These are phyloP conservation scores for Xylariaceae sp. DNA, from an alignment of 2,329 filamentous ascomycete species.

Conservation along the genomic window DNA sequence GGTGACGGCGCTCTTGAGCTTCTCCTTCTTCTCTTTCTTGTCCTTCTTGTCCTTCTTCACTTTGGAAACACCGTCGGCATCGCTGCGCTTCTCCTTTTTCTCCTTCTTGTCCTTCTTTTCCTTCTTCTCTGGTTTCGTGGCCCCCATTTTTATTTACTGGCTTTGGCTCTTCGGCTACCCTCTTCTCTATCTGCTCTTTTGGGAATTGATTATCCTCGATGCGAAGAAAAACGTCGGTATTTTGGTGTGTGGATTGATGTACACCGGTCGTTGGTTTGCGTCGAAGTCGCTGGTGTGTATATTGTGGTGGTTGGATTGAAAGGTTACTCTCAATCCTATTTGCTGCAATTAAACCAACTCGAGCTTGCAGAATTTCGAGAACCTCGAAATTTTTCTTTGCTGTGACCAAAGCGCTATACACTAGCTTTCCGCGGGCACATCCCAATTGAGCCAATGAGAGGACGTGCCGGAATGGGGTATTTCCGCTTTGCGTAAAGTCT, in stretches of 20 bases:
- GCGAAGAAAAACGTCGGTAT: too few species aligned
- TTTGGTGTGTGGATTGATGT: too few species aligned
- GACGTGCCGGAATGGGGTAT: slow-evolving; percentile 15
- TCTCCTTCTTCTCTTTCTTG: slow-evolving; percentile 73
- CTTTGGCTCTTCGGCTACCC: background rate
- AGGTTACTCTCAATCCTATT: too few species aligned
- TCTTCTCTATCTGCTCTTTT: background rate
- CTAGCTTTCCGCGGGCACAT: slow-evolving; percentile 26
- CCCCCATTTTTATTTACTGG: slow-evolving; percentile 36
- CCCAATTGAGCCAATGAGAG: slow-evolving; percentile 33
- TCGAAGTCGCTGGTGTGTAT: too few species aligned
- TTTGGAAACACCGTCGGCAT: slow-evolving; percentile 61
- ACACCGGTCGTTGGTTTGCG: too few species aligned
- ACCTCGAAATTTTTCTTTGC: slow-evolving; percentile 38
- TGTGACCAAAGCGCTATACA: slow-evolving; percentile 30
- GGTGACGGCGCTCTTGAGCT: slow-evolving; percentile 65
- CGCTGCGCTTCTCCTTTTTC: slow-evolving; percentile 62
- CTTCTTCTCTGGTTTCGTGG: slow-evolving; percentile 47
- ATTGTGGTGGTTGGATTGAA: background rate
- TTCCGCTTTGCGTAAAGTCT: slow-evolving; percentile 28
- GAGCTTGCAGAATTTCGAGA: slow-evolving; percentile 16
- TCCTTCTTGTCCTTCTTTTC: slow-evolving; percentile 66
- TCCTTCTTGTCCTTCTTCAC: slow-evolving; percentile 71
- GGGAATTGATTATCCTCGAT: background rate
- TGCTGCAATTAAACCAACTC: slow-evolving; percentile 9